Evolutionary conservation across 2,329 filamentous ascomycete genomes (phyloP), one percentile per base, ranked within the genome.

Genomic region (Aspergillus sp.): DNA sequence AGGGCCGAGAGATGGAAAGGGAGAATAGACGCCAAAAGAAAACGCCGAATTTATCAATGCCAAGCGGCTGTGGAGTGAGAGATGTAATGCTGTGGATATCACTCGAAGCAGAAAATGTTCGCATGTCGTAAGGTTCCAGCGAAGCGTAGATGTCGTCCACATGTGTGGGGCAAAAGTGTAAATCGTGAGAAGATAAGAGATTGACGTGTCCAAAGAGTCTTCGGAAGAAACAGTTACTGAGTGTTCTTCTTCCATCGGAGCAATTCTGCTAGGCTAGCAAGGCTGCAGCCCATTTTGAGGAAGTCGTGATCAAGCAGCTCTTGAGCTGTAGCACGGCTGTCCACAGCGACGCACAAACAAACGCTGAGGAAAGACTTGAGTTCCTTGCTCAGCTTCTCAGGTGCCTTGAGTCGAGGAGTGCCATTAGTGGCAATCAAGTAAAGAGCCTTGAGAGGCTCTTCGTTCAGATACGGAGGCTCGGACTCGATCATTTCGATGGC

Each of bases 401-500:
- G 94, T 81, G 97, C 97, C 90, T 99, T 99, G 66, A 99, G 86
- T 61, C 93, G 89, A 23, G 95, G 95, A 3, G 95, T 98, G 68
- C 95, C 95, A 80, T 98, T 98, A 59, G 95, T 99, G 52, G 95
- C 95, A 75, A 99, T 99, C 64, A 99, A 86, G 77, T 97, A 99
- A 51, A 99, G 85, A 7, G 95, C 95, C 84, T 98, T 98, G 60
- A 99, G 86, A 0, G 95, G 95, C 79, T 98, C 94, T 79, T 98
- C 95, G 79, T 98, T 98, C 43, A 98, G 87, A 77, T 99, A 99
- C 0, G 95, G 95, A 6, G 95, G 95, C 78, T 99, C 95, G 19
- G 92, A 96, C 77, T 99, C 95, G 73, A 98, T 98, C 95, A 99
- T 97, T 80, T 99, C 95, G 73, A 99, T 98, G 25, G 95, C 94